These are phyloP conservation scores for Mucor velutinosus DNA, from an alignment of 371 early-diverging fungal genomes.

Conservation along the genomic window DNA sequence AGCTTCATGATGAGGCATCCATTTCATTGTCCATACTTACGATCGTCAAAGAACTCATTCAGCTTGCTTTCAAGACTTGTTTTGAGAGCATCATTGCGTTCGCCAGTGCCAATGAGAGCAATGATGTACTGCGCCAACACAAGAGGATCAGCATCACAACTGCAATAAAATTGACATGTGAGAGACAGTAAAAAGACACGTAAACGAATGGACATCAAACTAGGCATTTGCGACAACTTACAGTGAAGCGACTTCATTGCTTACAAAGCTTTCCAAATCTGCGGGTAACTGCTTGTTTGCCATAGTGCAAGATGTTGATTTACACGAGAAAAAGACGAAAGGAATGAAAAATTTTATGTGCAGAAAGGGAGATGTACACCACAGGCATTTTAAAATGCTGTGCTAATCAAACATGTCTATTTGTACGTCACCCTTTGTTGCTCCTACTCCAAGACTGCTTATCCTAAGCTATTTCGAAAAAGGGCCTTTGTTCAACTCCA, in stretches of 20 bases:
- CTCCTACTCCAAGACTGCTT: not conserved
- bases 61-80: constrained; percentile 47
- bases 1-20: not conserved
- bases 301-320: not conserved
- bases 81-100: constrained; percentile 40
- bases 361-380: too few relatives aligned
- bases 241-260: constrained; percentile 53
- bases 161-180: constrained; percentile 22
- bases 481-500: too few relatives aligned
- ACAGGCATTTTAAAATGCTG: not conserved
- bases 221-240: constrained; percentile 24
- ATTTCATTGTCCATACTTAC: constrained; percentile 38
- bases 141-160: constrained; percentile 80
- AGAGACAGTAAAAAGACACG: constrained; percentile 4
- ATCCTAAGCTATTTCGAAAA: not conserved
- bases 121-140: constrained; percentile 82
- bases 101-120: constrained; percentile 74
- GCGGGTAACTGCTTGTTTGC: constrained; percentile 22
- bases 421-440: not conserved
- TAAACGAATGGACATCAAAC: not conserved
- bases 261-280: constrained; percentile 50
- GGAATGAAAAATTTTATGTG: not conserved
- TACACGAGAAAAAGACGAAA: not conserved
- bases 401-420: not conserved
- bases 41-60: constrained; percentile 59